Conservation (phyloP, 768 basidiomycete species). For the Obba rivulosa region DNA sequence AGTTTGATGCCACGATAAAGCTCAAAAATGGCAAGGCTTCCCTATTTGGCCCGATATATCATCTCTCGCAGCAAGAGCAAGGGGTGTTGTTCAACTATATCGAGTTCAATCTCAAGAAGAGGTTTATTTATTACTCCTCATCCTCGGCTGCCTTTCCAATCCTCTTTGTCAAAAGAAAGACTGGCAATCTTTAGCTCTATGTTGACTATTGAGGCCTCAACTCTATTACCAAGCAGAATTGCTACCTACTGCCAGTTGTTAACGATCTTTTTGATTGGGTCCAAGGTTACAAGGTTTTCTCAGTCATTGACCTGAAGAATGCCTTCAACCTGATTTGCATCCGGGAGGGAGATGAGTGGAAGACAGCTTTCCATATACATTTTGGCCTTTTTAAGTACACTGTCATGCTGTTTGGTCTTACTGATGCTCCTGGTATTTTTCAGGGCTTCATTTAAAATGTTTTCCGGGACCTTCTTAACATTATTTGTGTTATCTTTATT, state of each 20-base stretch:
- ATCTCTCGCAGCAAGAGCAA: slow-evolving; percentile 26
- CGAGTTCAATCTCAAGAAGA: slow-evolving; percentile 28
- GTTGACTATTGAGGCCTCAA: slow-evolving; percentile 26
- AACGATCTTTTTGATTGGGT: slow-evolving; percentile 23
- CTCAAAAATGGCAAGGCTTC: slow-evolving; percentile 24
- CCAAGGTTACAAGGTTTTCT: slow-evolving; percentile 19
- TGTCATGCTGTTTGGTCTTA: slow-evolving; percentile 31
- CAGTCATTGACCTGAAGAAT: slow-evolving; percentile 33
- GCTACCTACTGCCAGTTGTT: slow-evolving; percentile 28
- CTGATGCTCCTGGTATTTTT: too few relatives aligned
- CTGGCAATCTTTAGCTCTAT: slow-evolving; percentile 16
- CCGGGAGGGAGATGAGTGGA: slow-evolving; percentile 29
- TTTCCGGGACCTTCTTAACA: slow-evolving; percentile 7
- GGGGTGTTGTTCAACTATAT: slow-evolving; percentile 30
- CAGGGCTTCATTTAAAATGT: too few relatives aligned
- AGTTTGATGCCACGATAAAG: slow-evolving; percentile 33
- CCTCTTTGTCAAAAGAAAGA: slow-evolving; percentile 23
- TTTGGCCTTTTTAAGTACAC: slow-evolving; percentile 29
- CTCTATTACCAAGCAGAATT: slow-evolving; percentile 25
- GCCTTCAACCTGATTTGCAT: slow-evolving; percentile 38
- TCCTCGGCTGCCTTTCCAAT: slow-evolving; percentile 20
- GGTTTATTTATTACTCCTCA: slow-evolving; percentile 22
- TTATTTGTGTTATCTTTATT: slow-evolving; percentile 18
- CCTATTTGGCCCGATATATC: slow-evolving; percentile 28
- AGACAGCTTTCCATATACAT: slow-evolving; percentile 32